Conservation (phyloP, 306 rosid species). For the Styphnolobium japonicum region DNA sequence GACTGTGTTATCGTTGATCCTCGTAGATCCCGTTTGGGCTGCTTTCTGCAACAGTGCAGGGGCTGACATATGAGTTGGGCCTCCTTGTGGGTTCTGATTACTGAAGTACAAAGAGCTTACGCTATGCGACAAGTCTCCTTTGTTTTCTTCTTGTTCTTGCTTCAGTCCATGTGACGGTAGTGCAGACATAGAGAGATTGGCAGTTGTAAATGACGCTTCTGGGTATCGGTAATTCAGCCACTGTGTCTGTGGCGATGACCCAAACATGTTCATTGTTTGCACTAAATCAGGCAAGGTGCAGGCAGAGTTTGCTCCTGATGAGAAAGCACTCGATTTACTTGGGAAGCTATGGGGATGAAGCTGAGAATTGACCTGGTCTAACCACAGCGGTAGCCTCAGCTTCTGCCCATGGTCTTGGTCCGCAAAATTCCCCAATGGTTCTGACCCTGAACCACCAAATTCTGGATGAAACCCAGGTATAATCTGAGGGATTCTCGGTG, state of each 20-base stretch:
- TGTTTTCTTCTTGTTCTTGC: constrained; percentile 56
- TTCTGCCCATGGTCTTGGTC: constrained; percentile 15
- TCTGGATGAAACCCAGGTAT: constrained; percentile 46
- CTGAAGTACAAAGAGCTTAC: constrained; percentile 35
- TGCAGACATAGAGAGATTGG: constrained; percentile 5
- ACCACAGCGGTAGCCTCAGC: constrained; percentile 47
- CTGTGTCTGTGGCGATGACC: constrained; percentile 41
- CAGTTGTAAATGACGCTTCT: constrained; percentile 19
- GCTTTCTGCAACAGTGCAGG: constrained; percentile 63
- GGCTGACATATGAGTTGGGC: constrained; percentile 60
- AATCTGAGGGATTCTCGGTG: constrained; percentile 38
- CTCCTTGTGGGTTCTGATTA: constrained; percentile 27
- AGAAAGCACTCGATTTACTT: constrained; percentile 10
- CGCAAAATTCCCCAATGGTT: not conserved
- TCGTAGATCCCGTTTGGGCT: constrained; percentile 62
- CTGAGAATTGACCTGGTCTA: constrained; percentile 31
- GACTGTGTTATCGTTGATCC: constrained; percentile 20
- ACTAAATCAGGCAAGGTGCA: constrained; percentile 25
- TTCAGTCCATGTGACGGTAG: constrained; percentile 38
- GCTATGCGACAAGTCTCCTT: constrained; percentile 41
- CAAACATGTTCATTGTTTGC: constrained; percentile 47
- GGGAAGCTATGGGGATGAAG: not conserved
- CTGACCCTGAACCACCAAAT: constrained; percentile 23
- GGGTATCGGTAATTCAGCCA: constrained; percentile 46
- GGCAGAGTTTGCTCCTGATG: not conserved